Evolutionary conservation across 495 filamentous ascomycete species (phyloP).

Genomic region (Tuber umbilicatum): DNA sequence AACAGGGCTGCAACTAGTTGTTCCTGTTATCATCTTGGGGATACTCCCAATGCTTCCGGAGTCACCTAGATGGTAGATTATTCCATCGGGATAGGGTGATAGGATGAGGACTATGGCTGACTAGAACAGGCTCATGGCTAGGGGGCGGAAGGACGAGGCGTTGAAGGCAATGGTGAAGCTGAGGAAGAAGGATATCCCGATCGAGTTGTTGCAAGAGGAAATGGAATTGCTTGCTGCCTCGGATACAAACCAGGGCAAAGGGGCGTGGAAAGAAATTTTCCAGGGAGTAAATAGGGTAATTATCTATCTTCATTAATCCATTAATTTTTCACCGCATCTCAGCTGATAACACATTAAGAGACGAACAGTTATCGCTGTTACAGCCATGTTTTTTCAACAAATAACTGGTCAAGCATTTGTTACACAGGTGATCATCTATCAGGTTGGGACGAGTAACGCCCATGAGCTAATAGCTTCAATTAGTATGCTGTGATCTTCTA

Average conservation of each 20-base stretch:
- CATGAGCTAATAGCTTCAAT: conserved; percentile 1
- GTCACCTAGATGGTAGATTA: conserved; percentile 43
- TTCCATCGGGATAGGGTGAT: not conserved
- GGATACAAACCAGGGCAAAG: conserved; percentile 27
- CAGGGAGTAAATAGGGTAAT: conserved; percentile 22
- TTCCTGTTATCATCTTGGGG: conserved; percentile 41
- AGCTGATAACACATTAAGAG: conserved; percentile 1
- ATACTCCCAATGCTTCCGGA: conserved; percentile 44
- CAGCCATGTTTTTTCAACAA: conserved; percentile 38
- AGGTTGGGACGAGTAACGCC: not conserved
- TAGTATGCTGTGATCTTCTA: conserved; percentile 38
- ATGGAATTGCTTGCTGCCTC: conserved; percentile 24
- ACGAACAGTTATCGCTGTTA: conserved; percentile 30
- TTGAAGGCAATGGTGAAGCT: conserved; percentile 18
- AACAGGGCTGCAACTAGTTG: conserved; percentile 44
- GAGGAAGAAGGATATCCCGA: conserved; percentile 18
- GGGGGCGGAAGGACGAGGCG: conserved; percentile 24
- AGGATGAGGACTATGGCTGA: not conserved
- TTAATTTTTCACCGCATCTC: not conserved
- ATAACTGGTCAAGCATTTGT: conserved; percentile 37
- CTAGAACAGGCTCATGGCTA: conserved; percentile 22
- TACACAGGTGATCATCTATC: not conserved
- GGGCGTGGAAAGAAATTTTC: conserved; percentile 36
- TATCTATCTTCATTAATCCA: not conserved
- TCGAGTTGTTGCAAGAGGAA: conserved; percentile 24